phyloP scores from a whole-genome alignment of 768 basidiomycete species.

The Leucogyrophana mollusca region DNA sequence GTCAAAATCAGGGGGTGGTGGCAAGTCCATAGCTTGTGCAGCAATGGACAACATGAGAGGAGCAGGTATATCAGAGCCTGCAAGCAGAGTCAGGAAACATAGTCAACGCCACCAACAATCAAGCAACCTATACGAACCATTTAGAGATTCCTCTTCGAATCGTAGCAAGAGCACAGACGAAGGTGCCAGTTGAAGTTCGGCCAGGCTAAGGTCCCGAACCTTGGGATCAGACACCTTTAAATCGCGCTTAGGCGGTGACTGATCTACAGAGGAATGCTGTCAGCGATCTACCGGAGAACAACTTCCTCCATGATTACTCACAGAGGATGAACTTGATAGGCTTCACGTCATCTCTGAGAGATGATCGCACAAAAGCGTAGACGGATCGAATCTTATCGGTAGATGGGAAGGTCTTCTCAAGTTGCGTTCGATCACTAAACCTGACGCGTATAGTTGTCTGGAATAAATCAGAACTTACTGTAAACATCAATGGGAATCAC shows the following conservation, averaged over 20 bases:
- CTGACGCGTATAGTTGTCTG: slow-evolving; percentile 82
- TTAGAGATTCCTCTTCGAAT: slow-evolving; percentile 71
- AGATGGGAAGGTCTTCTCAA: slow-evolving; percentile 79
- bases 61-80: slow-evolving; percentile 57
- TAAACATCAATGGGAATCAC: background rate
- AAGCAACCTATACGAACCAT: slow-evolving; percentile 43
- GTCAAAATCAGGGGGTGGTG: slow-evolving; percentile 47
- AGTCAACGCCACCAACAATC: background rate
- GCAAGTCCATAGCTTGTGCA: slow-evolving; percentile 63
- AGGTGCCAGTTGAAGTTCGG: slow-evolving; percentile 74
- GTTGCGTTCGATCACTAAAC: slow-evolving; percentile 77
- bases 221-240: slow-evolving; percentile 76
- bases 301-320: slow-evolving; percentile 36
- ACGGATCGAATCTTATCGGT: slow-evolving; percentile 77
- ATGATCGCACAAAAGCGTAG: slow-evolving; percentile 79
- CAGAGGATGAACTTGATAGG: slow-evolving; percentile 83
- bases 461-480: slow-evolving; percentile 10
- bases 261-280: slow-evolving; percentile 47
- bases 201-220: slow-evolving; percentile 65
- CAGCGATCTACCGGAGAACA: background rate
- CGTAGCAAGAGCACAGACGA: slow-evolving; percentile 74
- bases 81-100: slow-evolving; percentile 1
- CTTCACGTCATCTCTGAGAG: slow-evolving; percentile 72
- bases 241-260: slow-evolving; percentile 80
- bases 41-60: slow-evolving; percentile 62